Percentiles rank a stretch among this genome's conserved stretches.
Conservation (phyloP, 2,329 filamentous ascomycete species). For the Epichloe sylvatica region DNA sequence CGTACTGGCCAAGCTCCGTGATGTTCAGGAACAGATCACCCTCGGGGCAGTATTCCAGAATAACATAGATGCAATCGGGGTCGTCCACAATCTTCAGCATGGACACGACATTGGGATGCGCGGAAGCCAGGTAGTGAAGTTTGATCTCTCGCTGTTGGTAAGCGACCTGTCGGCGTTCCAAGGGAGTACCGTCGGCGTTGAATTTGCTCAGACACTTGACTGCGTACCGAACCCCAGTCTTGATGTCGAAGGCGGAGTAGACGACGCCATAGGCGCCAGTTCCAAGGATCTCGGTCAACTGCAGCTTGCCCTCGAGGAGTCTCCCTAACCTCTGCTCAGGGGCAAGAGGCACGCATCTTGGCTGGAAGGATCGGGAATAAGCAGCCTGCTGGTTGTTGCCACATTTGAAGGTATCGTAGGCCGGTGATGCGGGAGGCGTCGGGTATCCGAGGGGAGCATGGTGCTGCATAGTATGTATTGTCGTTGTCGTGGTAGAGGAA, state of each 20-base stretch:
- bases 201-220: conserved; percentile 95
- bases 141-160: conserved; percentile 91
- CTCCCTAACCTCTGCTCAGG: conserved; percentile 76
- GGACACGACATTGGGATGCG: conserved; percentile 85
- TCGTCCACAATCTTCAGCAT: conserved; percentile 88
- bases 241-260: conserved; percentile 75
- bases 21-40: conserved; percentile 96
- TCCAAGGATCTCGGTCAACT: conserved; percentile 74
- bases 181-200: conserved; percentile 50
- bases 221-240: conserved; percentile 70
- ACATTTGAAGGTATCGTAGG: conserved; percentile 33
- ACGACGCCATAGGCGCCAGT: conserved; percentile 95
- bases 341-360: conserved; percentile 41
- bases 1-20: conserved; percentile 84
- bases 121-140: conserved; percentile 77
- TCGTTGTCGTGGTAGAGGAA: conserved; percentile 12
- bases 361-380: conserved; percentile 26
- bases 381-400: conserved; percentile 22
- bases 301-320: conserved; percentile 67
- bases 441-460: conserved; percentile 41
- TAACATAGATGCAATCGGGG: conserved; percentile 84
- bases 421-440: conserved; percentile 43
- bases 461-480: conserved; percentile 41
- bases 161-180: conserved; percentile 73
- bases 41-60: conserved; percentile 93